Base-by-base conservation (phyloP, 2,329 filamentous ascomycete genomes). In the Verticillium zaregamsianum region DNA sequence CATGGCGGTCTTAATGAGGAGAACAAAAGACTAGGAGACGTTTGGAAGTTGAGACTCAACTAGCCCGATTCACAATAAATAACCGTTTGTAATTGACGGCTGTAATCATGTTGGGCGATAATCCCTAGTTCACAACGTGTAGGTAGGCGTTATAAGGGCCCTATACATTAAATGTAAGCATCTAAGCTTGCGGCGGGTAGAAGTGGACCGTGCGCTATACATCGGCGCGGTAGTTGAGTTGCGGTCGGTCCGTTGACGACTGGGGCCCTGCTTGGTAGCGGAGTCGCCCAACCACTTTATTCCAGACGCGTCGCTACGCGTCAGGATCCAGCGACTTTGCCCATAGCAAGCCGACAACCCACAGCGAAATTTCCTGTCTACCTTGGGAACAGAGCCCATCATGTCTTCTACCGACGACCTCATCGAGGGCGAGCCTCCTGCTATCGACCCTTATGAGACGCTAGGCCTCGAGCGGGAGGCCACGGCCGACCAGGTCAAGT, bases 401-500 rank as follows among this genome's bases (percentile, higher is more conserved):
- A 66, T 66, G 64, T 61, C 64, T 6, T 62, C 64, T 8, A 28
- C 73, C 23, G 83, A 89, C 57, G 85, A 90, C 40, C 70, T 81
- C 25, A 66, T 79, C 28, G 79, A 84, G 31, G 81, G 80, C 61
- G 83, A 86, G 40, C 88, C 86, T 1, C 90, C 91, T 0, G 71
- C 71, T 20, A 86, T 90, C 54, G 80, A 91, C 68, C 94, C 95
- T 0, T 99, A 99, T 71, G 85, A 88, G 68, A 86, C 94, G 60
- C 86, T 99, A 9, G 85, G 81, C 25, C 75, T 99, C 49, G 82
- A 88, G 40, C 86, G 86, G 64, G 80, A 85, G 59, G 93, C 93
- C 15, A 91, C 90, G 0, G 78, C 87, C 49, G 87, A 92, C 65
- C 86, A 97, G 70, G 85, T 99, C 78, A 97, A 96, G 74, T 87